A percentile compares a stretch with the other conserved stretches of the same genome.
Evolutionary conservation across 768 basidiomycete species (phyloP).

Genomic region (Suillus fuscotomentosus): DNA sequence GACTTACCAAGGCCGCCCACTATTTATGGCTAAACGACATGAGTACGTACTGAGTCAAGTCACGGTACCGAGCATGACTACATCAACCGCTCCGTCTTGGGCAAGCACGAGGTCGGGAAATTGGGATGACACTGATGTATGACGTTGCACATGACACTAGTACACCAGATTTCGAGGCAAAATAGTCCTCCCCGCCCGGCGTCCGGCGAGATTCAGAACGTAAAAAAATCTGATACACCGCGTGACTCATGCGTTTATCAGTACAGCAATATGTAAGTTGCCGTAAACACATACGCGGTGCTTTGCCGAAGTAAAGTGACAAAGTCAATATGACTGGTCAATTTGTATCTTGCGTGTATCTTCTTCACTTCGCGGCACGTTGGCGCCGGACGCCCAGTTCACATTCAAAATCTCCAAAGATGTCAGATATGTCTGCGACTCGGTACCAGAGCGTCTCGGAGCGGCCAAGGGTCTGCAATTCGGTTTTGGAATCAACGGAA

Average conservation of each 20-base stretch:
- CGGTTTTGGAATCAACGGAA: not conserved
- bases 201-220: too few species aligned
- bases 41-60: not conserved
- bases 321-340: not conserved
- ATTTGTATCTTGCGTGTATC: not conserved
- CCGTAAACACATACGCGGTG: not conserved
- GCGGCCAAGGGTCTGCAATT: not conserved
- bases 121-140: not conserved
- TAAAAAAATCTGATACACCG: not conserved
- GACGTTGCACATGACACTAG: not conserved
- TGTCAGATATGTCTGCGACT: too few species aligned
- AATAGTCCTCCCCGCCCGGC: too few species aligned
- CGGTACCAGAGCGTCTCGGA: not conserved
- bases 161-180: too few species aligned
- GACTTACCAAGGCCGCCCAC: not conserved
- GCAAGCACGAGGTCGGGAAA: not conserved
- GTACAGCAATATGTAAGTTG: not conserved
- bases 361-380: not conserved
- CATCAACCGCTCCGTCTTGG: not conserved
- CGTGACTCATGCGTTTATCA: not conserved
- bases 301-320: not conserved
- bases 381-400: not conserved
- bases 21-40: not conserved
- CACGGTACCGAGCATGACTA: not conserved
- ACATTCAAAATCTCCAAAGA: not conserved